Conservation (phyloP, 495 filamentous ascomycete genomes). For the Xanthoparmelia taractica region DNA sequence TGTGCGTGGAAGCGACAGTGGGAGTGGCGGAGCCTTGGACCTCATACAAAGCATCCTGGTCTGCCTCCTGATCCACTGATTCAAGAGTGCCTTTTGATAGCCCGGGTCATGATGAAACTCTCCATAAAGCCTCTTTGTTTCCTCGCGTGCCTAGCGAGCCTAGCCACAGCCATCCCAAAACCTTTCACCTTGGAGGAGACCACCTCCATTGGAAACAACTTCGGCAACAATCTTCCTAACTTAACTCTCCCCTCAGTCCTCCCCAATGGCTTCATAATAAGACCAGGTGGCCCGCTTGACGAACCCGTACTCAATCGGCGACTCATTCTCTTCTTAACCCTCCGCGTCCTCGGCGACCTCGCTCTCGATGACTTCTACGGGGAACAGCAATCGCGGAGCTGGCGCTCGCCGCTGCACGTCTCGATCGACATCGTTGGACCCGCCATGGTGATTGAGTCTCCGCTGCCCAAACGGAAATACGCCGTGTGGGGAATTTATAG, state of each 20-base stretch:
- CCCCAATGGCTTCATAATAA: not conserved
- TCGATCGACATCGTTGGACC: not conserved
- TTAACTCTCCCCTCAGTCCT: not conserved
- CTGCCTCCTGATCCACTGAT: not conserved
- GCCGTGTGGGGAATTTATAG: not conserved
- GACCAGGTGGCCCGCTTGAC: not conserved
- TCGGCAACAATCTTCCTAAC: not conserved
- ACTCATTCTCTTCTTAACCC: not conserved
- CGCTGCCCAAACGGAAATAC: not conserved
- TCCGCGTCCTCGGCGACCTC: not conserved
- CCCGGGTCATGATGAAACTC: not conserved
- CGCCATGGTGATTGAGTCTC: too few relatives aligned
- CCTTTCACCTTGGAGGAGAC: not conserved
- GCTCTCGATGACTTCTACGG: not conserved
- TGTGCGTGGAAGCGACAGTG: not conserved
- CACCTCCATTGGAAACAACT: not conserved
- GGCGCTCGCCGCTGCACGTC: not conserved
- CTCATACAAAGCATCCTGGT: not conserved
- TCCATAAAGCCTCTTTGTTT: not conserved
- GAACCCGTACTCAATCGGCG: not conserved
- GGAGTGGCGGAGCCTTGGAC: too few relatives aligned
- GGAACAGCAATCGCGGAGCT: not conserved
- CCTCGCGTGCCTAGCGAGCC: not conserved
- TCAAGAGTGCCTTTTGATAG: not conserved
- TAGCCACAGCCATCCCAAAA: not conserved